Evolutionary conservation across 257 asterid species (phyloP), one percentile per base, ranked within the genome.

Genomic region (Misopates orontium): DNA sequence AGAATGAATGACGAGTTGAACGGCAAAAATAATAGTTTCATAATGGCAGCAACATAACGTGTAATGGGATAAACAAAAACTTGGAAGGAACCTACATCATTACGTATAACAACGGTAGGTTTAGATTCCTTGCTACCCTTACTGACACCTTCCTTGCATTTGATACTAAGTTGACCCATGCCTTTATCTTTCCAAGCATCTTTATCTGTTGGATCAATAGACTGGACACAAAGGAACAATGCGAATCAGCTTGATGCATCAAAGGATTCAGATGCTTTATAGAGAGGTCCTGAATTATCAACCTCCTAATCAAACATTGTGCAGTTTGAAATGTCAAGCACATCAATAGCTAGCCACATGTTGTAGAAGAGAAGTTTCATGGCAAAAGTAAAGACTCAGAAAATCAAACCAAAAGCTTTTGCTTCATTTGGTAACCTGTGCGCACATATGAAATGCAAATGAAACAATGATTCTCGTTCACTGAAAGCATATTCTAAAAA

Each of bases 171-270:
- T 64, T 85, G 89, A 56, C 99, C 97, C 51, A 79, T 75, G 72
- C 99, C 99, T 79, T 76, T 94, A 73, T 94, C 95, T 78, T 86
- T 94, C 99, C 99, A 94, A 31, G 80, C 78, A 77, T 77, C 87
- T 74, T 83, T 86, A 72, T 86, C 99, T 20, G 76, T 77, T 59
- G 91, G 96, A 82, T 94, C 91, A 73, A 60, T 82, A 56, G 99
- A 81, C 99, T 93, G 86, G 67, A 73, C 49, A 73, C 56, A 47
- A 41, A 51, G 64, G 32, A 71, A 70, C 50, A 63, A 63, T 10
- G 56, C 63, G 73, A 32, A 73, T 52, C 50, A 62, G 66, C 42
- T 18, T 42, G 62, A 44, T 45, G 51, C 56, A 58, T 6, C 4
- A 45, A 68, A 23, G 56, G 53, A 49, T 45, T 22, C 42, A 53